Conservation (phyloP, 345 rosid species). For the Psidium guajava region DNA sequence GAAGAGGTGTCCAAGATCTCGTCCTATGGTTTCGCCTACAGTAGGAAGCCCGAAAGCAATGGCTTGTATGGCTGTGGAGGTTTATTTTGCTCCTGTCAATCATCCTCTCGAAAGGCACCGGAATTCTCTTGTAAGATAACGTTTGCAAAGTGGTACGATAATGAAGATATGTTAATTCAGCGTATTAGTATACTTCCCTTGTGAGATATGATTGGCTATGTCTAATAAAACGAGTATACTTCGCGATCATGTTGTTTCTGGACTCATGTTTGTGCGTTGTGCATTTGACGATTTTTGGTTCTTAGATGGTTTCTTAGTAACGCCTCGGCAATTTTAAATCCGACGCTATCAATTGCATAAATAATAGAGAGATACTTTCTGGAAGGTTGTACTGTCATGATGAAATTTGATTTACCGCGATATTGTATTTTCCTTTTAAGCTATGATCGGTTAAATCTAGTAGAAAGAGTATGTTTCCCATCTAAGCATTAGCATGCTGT, state of each 20-base stretch:
- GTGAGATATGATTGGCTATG: not conserved
- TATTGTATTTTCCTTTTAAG: not conserved
- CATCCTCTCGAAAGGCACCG: conserved; percentile 55
- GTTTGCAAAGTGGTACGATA: not conserved
- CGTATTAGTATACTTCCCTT: not conserved
- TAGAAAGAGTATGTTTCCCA: not conserved
- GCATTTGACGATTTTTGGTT: not conserved
- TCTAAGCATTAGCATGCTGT: not conserved
- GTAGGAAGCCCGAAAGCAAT: conserved; percentile 10
- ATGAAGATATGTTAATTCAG: not conserved
- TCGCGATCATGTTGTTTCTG: not conserved
- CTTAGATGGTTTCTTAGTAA: not conserved
- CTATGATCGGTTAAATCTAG: not conserved
- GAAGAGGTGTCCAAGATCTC: conserved; percentile 32
- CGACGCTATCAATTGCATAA: not conserved
- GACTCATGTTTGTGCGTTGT: not conserved
- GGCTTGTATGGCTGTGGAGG: conserved; percentile 51
- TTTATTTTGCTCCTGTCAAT: conserved; percentile 50
- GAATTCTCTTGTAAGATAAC: not conserved
- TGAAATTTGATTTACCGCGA: not conserved
- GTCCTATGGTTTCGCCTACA: conserved; percentile 49
- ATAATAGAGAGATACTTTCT: not conserved
- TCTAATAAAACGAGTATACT: not conserved
- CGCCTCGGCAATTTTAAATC: conserved; percentile 2
- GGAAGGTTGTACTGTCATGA: not conserved